Base-by-base conservation (phyloP, 148 eudicot species). In the Pouteria glomerata region DNA sequence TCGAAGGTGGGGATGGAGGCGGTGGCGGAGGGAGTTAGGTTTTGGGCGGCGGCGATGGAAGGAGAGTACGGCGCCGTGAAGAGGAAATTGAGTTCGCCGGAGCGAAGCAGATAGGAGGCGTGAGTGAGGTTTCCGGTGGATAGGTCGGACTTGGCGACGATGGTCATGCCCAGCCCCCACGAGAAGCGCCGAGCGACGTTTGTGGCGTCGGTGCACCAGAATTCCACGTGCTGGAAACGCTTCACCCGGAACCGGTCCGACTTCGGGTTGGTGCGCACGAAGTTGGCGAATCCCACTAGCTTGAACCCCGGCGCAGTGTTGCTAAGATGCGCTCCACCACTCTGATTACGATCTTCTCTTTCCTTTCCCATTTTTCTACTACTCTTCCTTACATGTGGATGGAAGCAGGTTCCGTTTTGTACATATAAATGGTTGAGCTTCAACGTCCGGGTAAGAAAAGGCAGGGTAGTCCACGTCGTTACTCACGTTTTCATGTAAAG, bases 41-140 rank as follows among this genome's bases (percentile, higher is more conserved):
- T 19, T 5, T 13, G 37, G 26, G 77, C 65, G 67, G 76, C 48
- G 62, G 88, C 50, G 33, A 84, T 68, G 23, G 93, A 4, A 1
- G 91, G 82, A 1, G 98, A 91, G 78, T 95, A 95, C 14, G 96
- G 87, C 18, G 98, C 93, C 26, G 97, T 82, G 85, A 95, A 91
- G 45, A 95, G 79, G 82, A 91, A 85, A 10, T 18, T 8, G 60
- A 95, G 88, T 1, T 84, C 45, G 37, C 89, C 91, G 53, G 93
- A 85, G 27, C 81, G 86, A 58, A 94, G 79, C 29, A 95, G 85
- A 60, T 91, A 91, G 57, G 98, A 95, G 41, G 96, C 93, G 65
- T 94, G 97, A 56, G 74, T 73, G 15, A 58, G 61, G 86, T 94
- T 94, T 0, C 96, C 97, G 57, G 98, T 94, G 58, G 96, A 90